Base-by-base conservation (phyloP, 352 stramenopile species). In the Saprolegnia parasitica region DNA sequence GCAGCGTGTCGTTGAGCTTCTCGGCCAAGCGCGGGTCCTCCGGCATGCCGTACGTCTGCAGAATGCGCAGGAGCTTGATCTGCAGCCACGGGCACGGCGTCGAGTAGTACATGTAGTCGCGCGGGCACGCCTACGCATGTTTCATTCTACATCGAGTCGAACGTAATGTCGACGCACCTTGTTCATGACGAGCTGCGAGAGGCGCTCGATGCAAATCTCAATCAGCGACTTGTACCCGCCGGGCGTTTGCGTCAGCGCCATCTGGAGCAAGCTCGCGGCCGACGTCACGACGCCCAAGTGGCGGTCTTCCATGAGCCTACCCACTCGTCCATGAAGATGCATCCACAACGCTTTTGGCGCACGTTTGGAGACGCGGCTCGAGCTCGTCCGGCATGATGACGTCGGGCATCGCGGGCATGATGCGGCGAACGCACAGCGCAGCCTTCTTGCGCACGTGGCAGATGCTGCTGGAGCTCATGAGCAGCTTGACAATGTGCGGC, bases 101-200 rank as follows among this genome's bases (percentile, higher is more conserved):
- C 46, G 95, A 87, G 84, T 99, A 99, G 78, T 99, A 99, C 68
- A 99, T 87, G 80, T 99, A 99, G 73, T 98, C 95, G 0, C 88
- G 73, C 21, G 90, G 90, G 72, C 92, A 98, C 29, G 83, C 83
- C 64, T 68, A 42, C 10, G 18, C 18, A 21, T 35, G 6, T 58
- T 56, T 67, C 18, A 67, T 9, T 20, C 16, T 26, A 5, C 10
- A 18, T 63, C 35, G 32, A 32, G 32, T 39, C 5, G 13, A 11
- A 11, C 10, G 29, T 35, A 2, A 35, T 6, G 29, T 29, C 5
- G 60, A 24, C 20, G 20, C 63, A 68, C 62, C 76, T 96, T 97
- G 76, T 98, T 94, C 72, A 98, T 81, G 10, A 98, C 95, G 5
- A 99, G 81, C 54, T 87, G 83, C 40, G 86, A 88, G 8, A 99